Evolutionary conservation across 768 basidiomycete genomes (phyloP), one percentile per base, ranked within the genome.

Genomic region (Daedaleopsis sinensis): DNA sequence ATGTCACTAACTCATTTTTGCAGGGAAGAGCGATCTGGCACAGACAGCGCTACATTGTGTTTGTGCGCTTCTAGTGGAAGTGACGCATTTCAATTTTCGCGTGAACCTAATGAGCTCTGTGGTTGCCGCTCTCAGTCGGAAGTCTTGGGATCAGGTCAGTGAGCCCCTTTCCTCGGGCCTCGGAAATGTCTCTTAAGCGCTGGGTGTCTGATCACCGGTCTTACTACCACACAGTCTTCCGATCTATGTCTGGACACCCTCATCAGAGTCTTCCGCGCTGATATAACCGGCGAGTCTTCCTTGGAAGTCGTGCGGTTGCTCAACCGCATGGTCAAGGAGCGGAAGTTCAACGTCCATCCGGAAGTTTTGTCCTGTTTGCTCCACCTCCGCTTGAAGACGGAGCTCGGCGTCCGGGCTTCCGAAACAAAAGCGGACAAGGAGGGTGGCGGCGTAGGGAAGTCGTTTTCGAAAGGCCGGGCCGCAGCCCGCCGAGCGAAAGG

Each of bases 11-110:
- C 66, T 69, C 63, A 36, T 57, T 55, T 46, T 39, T 59, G 9
- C 65, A 94, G 89, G 78, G 39, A 90, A 83, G 66, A 84, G 79
- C 57, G 86, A 86, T 54, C 74, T 95, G 18, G 79, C 86, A 24
- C 86, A 88, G 55, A 74, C 87, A 10, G 85, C 89, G 51, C 80
- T 98, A 55, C 88, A 85, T 70, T 93, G 89, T 75, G 89, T 98
- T 83, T 96, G 95, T 76, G 89, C 89, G 6, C 80, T 98, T 47
- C 78, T 94, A 24, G 81, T 82, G 19, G 88, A 93, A 70, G 85
- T 88, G 63, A 91, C 93, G 15, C 95, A 98, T 76, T 99, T 99
- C 86, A 99, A 98, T 78, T 98, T 98, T 74, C 86, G 92, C 48
- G 81, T 85, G 65, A 97, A 98, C 77, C 83, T 99, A 67, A 93